Conservation (phyloP, 2,329 filamentous ascomycete species). For the Apiospora aurea region DNA sequence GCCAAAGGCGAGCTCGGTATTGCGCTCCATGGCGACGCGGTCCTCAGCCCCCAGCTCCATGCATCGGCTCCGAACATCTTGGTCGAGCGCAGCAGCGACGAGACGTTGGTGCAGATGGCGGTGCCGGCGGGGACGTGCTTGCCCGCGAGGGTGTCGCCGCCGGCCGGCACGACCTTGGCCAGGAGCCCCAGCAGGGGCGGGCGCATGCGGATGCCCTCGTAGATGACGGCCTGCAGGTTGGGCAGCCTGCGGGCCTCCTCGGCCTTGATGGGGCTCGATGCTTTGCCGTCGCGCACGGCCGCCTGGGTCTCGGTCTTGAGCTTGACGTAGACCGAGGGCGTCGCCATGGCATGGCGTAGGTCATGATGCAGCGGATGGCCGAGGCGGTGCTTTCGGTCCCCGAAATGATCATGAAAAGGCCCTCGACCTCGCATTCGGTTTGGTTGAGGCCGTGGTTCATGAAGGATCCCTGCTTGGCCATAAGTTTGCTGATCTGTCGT, state of each 20-base stretch:
- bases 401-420: slow-evolving; percentile 44
- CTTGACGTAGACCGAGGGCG: slow-evolving; percentile 49
- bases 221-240: slow-evolving; percentile 46
- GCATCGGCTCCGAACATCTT: slow-evolving; percentile 9
- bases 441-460: slow-evolving; percentile 32
- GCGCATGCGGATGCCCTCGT: slow-evolving; percentile 46
- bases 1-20: slow-evolving; percentile 20
- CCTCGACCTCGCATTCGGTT: slow-evolving; percentile 32
- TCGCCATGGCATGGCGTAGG: slow-evolving; percentile 54
- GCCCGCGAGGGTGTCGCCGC: slow-evolving; percentile 38
- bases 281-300: slow-evolving; percentile 39
- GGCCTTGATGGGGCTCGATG: slow-evolving; percentile 39
- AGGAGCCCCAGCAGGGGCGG: slow-evolving; percentile 42
- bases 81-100: neutral
- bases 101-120: slow-evolving; percentile 11
- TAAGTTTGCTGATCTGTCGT: too few relatives aligned
- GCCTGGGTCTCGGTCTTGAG: slow-evolving; percentile 53
- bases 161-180: slow-evolving; percentile 39
- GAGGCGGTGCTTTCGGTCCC: slow-evolving; percentile 60
- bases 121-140: slow-evolving; percentile 20
- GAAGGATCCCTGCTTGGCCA: slow-evolving; percentile 31
- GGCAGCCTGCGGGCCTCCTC: slow-evolving; percentile 39
- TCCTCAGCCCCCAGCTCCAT: neutral
- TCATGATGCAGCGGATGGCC: slow-evolving; percentile 53
- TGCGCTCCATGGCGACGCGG: slow-evolving; percentile 14